Conservation (phyloP, 2,329 filamentous ascomycete genomes). For the Coniochaeta prunicola region DNA sequence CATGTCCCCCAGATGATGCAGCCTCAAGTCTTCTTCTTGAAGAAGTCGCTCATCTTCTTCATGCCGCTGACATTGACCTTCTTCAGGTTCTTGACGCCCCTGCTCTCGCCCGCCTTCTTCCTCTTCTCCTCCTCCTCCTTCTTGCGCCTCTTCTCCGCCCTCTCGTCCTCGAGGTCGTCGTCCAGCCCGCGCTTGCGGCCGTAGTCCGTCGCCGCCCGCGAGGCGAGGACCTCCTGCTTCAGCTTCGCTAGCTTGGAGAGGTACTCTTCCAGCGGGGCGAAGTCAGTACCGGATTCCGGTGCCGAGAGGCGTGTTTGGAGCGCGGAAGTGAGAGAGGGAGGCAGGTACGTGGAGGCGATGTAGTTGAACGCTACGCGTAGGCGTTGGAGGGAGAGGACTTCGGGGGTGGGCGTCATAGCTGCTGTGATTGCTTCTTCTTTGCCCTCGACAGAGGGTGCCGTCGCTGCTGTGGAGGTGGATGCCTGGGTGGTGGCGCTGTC, state of each 20-base stretch:
- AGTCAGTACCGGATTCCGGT: conserved; percentile 42
- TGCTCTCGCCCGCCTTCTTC: conserved; percentile 68
- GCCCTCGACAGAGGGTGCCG: conserved; percentile 29
- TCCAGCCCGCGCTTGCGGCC: conserved; percentile 60
- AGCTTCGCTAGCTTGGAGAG: conserved; percentile 58
- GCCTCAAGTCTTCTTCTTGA: conserved; percentile 49
- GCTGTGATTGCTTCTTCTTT: conserved; percentile 22
- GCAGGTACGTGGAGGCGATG: conserved; percentile 55
- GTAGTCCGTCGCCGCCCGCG: conserved; percentile 63
- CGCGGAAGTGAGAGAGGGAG: conserved; percentile 30
- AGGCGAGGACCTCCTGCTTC: conserved; percentile 62
- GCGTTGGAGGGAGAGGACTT: conserved; percentile 53
- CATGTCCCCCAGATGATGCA: background rate
- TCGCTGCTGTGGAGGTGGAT: conserved; percentile 39
- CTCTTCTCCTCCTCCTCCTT: conserved; percentile 84
- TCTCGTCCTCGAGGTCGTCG: conserved; percentile 62
- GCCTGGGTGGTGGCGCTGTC: conserved; percentile 24
- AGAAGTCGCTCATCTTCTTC: conserved; percentile 96
- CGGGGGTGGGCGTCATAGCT: conserved; percentile 37
- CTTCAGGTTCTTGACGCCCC: conserved; percentile 70
- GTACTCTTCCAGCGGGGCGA: conserved; percentile 64
- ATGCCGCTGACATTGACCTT: conserved; percentile 91
- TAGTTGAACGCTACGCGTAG: conserved; percentile 58
- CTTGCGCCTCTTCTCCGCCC: conserved; percentile 75
- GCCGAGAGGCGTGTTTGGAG: conserved; percentile 33